Evolutionary conservation across 257 asterid species (phyloP).

Genomic region (Jasminum sambac): DNA sequence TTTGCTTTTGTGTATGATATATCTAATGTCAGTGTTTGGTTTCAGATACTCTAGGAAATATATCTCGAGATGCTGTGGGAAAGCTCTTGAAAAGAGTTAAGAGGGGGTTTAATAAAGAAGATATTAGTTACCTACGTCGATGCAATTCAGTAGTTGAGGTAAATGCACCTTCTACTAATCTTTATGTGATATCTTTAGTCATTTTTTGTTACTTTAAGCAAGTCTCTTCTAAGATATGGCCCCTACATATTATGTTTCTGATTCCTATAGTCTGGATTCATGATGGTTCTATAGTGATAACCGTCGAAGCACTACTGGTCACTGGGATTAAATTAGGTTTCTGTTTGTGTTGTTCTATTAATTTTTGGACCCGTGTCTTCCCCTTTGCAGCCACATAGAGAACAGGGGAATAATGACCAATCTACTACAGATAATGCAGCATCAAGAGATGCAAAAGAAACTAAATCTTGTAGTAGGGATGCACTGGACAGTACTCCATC

Average conservation of each 20-base stretch:
- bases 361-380: constrained; percentile 16
- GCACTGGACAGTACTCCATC: constrained; percentile 31
- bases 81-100: constrained; percentile 66
- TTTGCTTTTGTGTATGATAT: constrained; percentile 7
- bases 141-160: constrained; percentile 45
- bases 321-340: neutral
- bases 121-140: constrained; percentile 51
- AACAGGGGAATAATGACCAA: constrained; percentile 24
- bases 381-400: constrained; percentile 43
- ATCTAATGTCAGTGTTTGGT: constrained; percentile 20
- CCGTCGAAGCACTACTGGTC: neutral
- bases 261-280: neutral
- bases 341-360: neutral
- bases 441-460: constrained; percentile 26
- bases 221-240: neutral
- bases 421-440: constrained; percentile 19
- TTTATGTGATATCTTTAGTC: neutral
- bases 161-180: constrained; percentile 10
- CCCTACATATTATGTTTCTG: neutral
- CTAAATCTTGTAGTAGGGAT: constrained; percentile 37
- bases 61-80: constrained; percentile 69
- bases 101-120: constrained; percentile 53
- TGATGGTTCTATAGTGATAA: constrained; percentile 15
- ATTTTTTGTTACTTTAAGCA: constrained; percentile 12
- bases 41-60: constrained; percentile 64